Percentiles rank a stretch among this genome's conserved stretches.
phyloP scores from a whole-genome alignment of 805 yeast genomes.

The Yarrowia sp. region DNA sequence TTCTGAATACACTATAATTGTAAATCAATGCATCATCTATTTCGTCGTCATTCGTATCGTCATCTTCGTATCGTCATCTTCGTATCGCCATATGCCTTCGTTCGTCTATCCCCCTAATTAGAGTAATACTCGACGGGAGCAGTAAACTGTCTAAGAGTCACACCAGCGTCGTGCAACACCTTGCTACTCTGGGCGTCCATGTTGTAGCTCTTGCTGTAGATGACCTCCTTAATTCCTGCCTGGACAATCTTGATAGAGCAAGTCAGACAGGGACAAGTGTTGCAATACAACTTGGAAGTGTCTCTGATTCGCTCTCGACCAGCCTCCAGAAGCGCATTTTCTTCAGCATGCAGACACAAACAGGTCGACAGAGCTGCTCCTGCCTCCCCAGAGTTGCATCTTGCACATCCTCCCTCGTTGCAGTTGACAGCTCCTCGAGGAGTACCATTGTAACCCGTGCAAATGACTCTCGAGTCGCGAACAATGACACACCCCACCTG shows the following conservation, averaged over 20 bases:
- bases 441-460: conserved; percentile 98
- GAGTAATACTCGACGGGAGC: conserved; percentile 39
- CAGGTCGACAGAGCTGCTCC: conserved; percentile 79
- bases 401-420: conserved; percentile 90
- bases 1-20: too few species aligned
- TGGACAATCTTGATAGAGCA: conserved; percentile 95
- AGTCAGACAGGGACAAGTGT: conserved; percentile 94
- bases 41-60: too few species aligned
- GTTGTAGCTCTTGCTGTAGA: conserved; percentile 85
- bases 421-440: conserved; percentile 86
- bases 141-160: conserved; percentile 60
- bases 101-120: not conserved
- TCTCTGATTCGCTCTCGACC: conserved; percentile 81
- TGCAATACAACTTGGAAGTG: conserved; percentile 73
- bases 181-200: conserved; percentile 80
- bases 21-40: not conserved
- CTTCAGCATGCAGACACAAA: conserved; percentile 94
- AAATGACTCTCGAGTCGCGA: conserved; percentile 77
- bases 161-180: conserved; percentile 73
- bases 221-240: conserved; percentile 85
- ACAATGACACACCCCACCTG: conserved; percentile 96
- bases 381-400: conserved; percentile 73
- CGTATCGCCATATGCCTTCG: not conserved
- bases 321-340: conserved; percentile 89
- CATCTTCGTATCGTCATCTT: not conserved